Evolutionary conservation across 1,284 basidiomycete species (phyloP).

Genomic region (Irpex rosettiformis): DNA sequence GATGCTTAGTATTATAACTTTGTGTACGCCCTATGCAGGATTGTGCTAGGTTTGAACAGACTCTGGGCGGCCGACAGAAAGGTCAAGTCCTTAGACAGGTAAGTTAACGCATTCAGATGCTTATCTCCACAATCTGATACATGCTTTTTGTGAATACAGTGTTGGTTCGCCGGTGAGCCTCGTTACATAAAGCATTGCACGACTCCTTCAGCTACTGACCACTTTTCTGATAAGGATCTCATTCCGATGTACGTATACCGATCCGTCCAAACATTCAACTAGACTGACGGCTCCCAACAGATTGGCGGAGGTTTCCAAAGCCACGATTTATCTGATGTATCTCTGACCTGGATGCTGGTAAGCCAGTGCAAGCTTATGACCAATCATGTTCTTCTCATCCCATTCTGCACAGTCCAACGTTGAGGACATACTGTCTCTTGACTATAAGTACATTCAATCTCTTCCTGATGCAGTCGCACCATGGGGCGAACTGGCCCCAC

Average conservation of each 20-base stretch:
- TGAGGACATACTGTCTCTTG: constrained; percentile 50
- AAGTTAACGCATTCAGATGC: constrained; percentile 14
- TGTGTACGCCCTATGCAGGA: constrained; percentile 33
- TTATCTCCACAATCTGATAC: constrained; percentile 6
- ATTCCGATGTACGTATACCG: constrained; percentile 50
- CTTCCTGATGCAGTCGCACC: constrained; percentile 48
- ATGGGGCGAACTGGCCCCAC: constrained; percentile 59
- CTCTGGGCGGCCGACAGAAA: constrained; percentile 45
- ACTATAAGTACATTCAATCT: constrained; percentile 47
- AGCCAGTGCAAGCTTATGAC: constrained; percentile 16
- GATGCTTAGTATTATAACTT: not conserved
- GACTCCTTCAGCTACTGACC: no score
- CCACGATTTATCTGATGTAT: constrained; percentile 66
- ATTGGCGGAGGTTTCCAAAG: constrained; percentile 65
- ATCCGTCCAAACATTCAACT: not conserved
- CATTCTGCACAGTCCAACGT: constrained; percentile 46
- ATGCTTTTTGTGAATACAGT: constrained; percentile 32
- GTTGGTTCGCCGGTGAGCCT: constrained; percentile 62
- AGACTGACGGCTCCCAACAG: constrained; percentile 29
- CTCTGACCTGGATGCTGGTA: constrained; percentile 67
- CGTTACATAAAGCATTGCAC: not conserved
- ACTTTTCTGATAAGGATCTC: constrained; percentile 41
- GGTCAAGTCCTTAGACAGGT: constrained; percentile 63
- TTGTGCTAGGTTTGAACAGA: constrained; percentile 62
- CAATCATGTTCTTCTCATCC: constrained; percentile 4